phyloP scores from a whole-genome alignment of 2,329 filamentous ascomycete genomes.

The Penicillium psychrosexuale region DNA sequence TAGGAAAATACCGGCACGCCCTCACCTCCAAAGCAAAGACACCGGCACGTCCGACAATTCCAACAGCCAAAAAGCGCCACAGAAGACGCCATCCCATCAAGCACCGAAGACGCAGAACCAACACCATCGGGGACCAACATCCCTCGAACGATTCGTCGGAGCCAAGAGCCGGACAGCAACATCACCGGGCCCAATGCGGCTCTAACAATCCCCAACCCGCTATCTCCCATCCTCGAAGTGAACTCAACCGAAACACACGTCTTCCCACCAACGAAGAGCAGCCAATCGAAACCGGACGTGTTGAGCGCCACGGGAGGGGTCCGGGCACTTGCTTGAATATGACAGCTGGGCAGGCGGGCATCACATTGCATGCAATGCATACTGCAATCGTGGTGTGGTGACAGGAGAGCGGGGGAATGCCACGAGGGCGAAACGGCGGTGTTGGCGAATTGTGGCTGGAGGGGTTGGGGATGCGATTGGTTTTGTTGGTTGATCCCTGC shows the following conservation, averaged over 20 bases:
- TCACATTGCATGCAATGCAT: not conserved
- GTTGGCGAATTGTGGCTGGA: not conserved
- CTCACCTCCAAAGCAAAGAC: not conserved
- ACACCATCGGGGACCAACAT: not conserved
- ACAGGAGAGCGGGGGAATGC: not conserved
- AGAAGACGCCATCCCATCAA: not conserved
- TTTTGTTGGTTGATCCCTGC: not conserved
- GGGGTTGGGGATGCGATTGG: not conserved
- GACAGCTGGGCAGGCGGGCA: not conserved
- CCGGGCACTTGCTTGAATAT: not conserved
- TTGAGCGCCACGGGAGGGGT: not conserved
- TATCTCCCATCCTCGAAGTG: not conserved
- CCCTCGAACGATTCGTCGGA: not conserved
- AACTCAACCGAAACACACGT: not conserved
- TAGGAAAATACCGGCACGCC: not conserved
- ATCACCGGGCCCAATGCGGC: not conserved
- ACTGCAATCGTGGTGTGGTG: not conserved
- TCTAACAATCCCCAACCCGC: not conserved
- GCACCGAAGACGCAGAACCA: not conserved
- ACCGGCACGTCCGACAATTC: not conserved
- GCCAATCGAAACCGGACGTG: not conserved
- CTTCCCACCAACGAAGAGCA: not conserved
- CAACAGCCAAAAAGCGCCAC: not conserved
- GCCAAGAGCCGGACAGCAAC: not conserved
- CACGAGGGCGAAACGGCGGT: not conserved